phyloP scores from a whole-genome alignment of 345 rosid species.

The Sapria himalayana region DNA sequence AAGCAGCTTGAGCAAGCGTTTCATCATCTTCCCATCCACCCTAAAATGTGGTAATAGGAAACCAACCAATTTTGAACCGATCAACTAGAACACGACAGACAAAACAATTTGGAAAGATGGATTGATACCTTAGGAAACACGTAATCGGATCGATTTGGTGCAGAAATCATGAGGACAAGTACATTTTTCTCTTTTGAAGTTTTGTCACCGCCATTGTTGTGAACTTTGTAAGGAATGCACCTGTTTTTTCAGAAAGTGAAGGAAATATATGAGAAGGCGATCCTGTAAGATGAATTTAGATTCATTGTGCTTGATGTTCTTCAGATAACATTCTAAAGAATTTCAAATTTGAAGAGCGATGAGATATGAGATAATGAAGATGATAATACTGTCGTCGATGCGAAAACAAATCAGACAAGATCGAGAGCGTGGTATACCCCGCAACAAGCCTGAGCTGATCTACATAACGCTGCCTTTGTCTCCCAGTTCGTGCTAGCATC shows the following conservation, averaged over 20 bases:
- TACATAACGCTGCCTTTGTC: conserved; percentile 58
- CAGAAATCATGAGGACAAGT: conserved; percentile 64
- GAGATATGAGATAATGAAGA: not conserved
- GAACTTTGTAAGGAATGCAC: conserved; percentile 58
- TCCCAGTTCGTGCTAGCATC: conserved; percentile 43
- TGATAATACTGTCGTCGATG: not conserved
- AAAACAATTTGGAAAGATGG: not conserved
- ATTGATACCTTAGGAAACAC: conserved; percentile 65
- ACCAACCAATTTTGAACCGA: too few relatives aligned
- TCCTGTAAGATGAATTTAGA: not conserved
- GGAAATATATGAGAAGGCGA: not conserved
- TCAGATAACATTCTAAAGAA: not conserved
- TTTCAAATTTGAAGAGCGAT: not conserved
- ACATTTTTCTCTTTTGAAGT: conserved; percentile 19
- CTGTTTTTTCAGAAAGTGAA: conserved; percentile 12
- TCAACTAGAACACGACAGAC: not conserved
- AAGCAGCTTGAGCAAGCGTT: conserved; percentile 63
- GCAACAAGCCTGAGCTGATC: conserved; percentile 51
- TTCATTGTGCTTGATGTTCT: not conserved
- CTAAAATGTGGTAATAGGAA: too few relatives aligned
- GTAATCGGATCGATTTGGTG: conserved; percentile 63
- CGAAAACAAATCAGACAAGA: not conserved
- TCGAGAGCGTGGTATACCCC: conserved; percentile 20
- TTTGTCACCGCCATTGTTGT: conserved; percentile 14
- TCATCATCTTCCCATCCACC: conserved; percentile 99